Base-by-base conservation (phyloP, 345 rosid genomes). In the Garcia nutans region DNA sequence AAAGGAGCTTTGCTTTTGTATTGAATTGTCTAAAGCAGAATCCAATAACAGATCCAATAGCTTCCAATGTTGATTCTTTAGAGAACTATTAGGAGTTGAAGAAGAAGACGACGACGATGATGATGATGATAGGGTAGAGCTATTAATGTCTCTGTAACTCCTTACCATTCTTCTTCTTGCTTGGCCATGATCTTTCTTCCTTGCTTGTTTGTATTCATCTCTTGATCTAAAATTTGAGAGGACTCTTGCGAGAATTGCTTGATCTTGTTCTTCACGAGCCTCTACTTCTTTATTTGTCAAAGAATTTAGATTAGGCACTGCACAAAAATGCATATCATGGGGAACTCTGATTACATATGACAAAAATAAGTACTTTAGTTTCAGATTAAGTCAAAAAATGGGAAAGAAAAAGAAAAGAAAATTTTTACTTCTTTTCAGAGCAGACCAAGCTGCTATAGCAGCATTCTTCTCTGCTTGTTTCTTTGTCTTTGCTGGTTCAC, bases 381-480 rank as follows among this genome's bases (percentile, higher is more conserved):
- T 10, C 10, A 19, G 60, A 33, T 37, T n/a, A 3, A 50, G 44
- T 28, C 60, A 50, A 42, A 74, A 73, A 74, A 52, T 22, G 28
- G 58, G 61, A 37, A 61, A 44, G 33, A 7, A 1, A 33, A 23
- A 55, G 55, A 37, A 61, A 44, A 24, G 28, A 55, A 10, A n/a
- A n/a, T n/a, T n/a, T 28, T 15, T 84, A 86, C 90, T 80, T 84
- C 68, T 85, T 83, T 82, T 89, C 84, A 91, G 85, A 79, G 91
- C 82, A 81, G 89, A 89, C 96, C 96, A 91, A 65, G 96, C 92
- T 68, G 90, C 83, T 71, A 86, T 86, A 0, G 93, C 96, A 16
- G 93, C 96, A 83, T 89, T 87, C 81, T 91, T 91, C 89, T 91
- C 93, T 13, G 93, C 96, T 83, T 91, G 93, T 64, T 91, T 91